These are phyloP conservation scores for Collybiopsis confluens DNA, from an alignment of 768 basidiomycete genomes.

Conservation along the genomic window DNA sequence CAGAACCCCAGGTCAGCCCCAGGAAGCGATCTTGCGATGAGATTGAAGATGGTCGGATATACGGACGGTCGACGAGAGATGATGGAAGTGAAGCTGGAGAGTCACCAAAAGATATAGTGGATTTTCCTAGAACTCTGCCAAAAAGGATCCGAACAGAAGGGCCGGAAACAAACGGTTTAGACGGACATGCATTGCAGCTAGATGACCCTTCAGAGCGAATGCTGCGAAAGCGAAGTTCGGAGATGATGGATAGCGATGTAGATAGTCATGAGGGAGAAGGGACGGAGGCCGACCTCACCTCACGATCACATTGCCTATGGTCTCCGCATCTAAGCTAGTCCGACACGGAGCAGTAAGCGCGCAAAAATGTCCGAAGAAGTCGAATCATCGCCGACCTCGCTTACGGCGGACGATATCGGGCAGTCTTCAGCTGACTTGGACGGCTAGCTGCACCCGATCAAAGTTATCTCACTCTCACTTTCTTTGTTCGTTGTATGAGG, in stretches of 20 bases:
- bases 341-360: not conserved
- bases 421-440: no score
- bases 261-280: no score
- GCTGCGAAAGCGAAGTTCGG: conserved; percentile 7
- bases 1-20: conserved; percentile 1
- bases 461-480: no score
- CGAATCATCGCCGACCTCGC: conserved; percentile 1
- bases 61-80: not conserved
- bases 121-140: conserved; percentile 2
- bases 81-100: not conserved
- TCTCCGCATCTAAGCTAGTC: not conserved
- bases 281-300: no score
- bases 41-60: conserved; percentile 1
- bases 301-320: not conserved
- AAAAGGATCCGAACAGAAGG: conserved; percentile 3
- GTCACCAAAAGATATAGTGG: not conserved
- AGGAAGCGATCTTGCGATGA: conserved; percentile 8
- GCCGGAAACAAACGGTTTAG: not conserved
- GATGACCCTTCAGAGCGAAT: not conserved
- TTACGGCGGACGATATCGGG: conserved; percentile 3
- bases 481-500: no score
- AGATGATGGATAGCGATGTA: not conserved
- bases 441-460: no score
- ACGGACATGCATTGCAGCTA: not conserved
- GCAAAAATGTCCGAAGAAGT: conserved; percentile 6